Base-by-base conservation (phyloP, 306 rosid species). In the Gastrolobium villosum region DNA sequence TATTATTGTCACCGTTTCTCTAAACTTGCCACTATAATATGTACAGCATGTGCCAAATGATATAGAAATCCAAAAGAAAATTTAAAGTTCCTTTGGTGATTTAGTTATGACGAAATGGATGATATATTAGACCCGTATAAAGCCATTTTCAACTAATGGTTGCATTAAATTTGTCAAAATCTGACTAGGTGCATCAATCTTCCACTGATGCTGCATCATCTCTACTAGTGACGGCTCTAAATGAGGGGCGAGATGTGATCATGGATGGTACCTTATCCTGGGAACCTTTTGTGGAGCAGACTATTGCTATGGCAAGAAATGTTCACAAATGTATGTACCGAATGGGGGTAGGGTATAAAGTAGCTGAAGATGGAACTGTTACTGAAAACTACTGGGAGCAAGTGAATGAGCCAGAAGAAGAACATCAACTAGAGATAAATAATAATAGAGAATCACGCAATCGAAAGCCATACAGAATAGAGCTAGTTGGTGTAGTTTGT, bases 401-500 rank as follows among this genome's bases (percentile, higher is more conserved):
- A 68, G 86, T 88, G 41, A 70, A 69, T 6, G 83, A 91, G 37
- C 75, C 75, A 62, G 87, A 85, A 31, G 91, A 64, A 41, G 79
- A 66, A 11, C 8, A 49, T 26, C 74, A 77, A 55, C 20, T 61
- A 60, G 67, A 77, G 20, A 67, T 76, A 57, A 10, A 46, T 46
- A 2, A 28, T 13, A 65, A 50, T 7, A 81, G 35, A 15, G 79
- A 74, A 31, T 37, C 59, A 14, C 54, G 32, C 48, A 54, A 20
- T 5, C 81, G 85, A 78, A 88, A 75, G 73, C 96, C 99, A 11
- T 95, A 95, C 74, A 87, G 91, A 86, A 90, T 95, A 50, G 97
- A 95, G 89, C 76, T 95, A 82, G 94, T 93, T 75, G 99, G 99
- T 52, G 97, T 95, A 52, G 94, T 93, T 78, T 95, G 99, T 87